phyloP scores from a whole-genome alignment of 129 eudicot genomes.

The Lonicera japonica region DNA sequence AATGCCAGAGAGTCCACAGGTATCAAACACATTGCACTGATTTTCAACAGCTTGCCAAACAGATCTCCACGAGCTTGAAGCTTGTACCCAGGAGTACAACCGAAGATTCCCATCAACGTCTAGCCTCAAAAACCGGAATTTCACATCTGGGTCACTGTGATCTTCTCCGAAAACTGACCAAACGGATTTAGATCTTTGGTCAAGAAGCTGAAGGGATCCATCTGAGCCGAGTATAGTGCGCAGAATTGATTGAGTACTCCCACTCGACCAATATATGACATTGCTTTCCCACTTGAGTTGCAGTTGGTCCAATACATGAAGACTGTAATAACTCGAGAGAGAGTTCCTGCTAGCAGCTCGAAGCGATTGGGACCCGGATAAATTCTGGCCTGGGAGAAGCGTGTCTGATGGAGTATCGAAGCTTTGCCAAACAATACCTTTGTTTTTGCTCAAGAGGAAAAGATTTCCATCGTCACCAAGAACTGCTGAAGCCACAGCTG shows the following conservation, averaged over 20 bases:
- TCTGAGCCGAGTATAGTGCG: conserved; percentile 41
- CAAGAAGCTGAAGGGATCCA: conserved; percentile 50
- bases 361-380: conserved; percentile 34
- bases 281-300: conserved; percentile 58
- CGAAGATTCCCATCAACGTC: conserved; percentile 66
- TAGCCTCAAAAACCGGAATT: conserved; percentile 52
- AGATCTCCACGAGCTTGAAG: conserved; percentile 42
- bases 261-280: conserved; percentile 45
- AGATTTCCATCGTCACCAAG: conserved; percentile 52
- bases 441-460: conserved; percentile 33
- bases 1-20: conserved; percentile 47
- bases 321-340: conserved; percentile 59
- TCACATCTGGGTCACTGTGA: conserved; percentile 47
- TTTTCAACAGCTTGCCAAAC: conserved; percentile 63
- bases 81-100: conserved; percentile 48
- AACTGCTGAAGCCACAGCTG: conserved; percentile 42
- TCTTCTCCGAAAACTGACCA: conserved; percentile 58
- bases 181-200: conserved; percentile 30
- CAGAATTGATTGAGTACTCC: conserved; percentile 9
- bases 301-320: conserved; percentile 35
- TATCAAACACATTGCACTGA: conserved; percentile 68
- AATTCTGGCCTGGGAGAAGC: conserved; percentile 53
- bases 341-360: conserved; percentile 54
- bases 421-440: conserved; percentile 60
- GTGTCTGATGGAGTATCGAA: conserved; percentile 57